Evolutionary conservation across 192 early-diverging fungal genomes (phyloP).

Genomic region (Pilobolus umbonatus): DNA sequence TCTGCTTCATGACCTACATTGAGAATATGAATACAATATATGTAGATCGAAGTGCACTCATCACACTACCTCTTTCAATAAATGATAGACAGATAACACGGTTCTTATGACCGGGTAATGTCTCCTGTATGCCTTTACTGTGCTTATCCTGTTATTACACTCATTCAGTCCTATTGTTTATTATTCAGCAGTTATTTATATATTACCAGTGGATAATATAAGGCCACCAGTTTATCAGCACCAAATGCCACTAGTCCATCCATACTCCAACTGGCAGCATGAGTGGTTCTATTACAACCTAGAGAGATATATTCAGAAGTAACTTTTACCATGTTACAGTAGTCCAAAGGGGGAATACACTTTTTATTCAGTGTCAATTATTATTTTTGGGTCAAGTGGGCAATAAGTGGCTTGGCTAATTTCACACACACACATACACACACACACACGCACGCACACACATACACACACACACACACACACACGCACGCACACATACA

Average conservation of each 20-base stretch:
- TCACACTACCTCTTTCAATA: conserved; percentile 52
- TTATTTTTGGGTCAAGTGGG: too few species aligned
- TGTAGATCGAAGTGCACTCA: background rate
- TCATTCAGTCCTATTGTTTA: background rate
- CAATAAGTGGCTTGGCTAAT: too few species aligned
- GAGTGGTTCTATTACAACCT: conserved; percentile 62
- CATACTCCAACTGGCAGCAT: conserved; percentile 56
- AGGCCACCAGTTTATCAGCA: conserved; percentile 62
- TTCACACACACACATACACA: too few species aligned
- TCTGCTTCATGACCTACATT: conserved; percentile 30
- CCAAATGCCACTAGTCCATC: conserved; percentile 67
- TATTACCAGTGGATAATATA: conserved; percentile 66
- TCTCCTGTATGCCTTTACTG: conserved; percentile 45
- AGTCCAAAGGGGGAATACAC: too few species aligned
- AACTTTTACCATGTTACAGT: conserved; percentile 23
- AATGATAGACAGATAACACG: conserved; percentile 77
- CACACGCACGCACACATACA: too few species aligned
- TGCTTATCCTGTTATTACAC: conserved; percentile 34
- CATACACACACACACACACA: too few species aligned
- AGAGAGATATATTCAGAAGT: conserved; percentile 54
- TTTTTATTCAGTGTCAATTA: too few species aligned
- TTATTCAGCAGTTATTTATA: background rate
- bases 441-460: too few species aligned
- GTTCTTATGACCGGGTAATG: conserved; percentile 69
- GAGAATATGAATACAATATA: background rate